phyloP scores from a whole-genome alignment of 768 basidiomycete species.

The Lactifluus pinguis region DNA sequence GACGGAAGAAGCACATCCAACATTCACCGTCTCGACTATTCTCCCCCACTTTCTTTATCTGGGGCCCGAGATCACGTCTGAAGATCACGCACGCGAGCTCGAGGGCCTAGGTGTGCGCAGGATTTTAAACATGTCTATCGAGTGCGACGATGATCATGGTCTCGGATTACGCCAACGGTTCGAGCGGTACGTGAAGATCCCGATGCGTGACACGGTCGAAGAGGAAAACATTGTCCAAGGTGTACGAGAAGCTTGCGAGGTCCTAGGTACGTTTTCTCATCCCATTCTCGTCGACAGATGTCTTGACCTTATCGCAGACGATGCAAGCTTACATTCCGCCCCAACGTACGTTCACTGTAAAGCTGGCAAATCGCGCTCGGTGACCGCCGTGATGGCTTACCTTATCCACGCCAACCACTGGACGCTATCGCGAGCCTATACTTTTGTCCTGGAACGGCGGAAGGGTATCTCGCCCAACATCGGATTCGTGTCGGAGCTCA shows the following conservation, averaged over 20 bases:
- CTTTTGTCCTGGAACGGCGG: conserved; percentile 85
- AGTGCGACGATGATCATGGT: conserved; percentile 82
- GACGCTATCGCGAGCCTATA: conserved; percentile 86
- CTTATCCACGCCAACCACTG: conserved; percentile 97
- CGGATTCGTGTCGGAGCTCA: conserved; percentile 93
- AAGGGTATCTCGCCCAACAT: conserved; percentile 96
- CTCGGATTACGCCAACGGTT: conserved; percentile 59
- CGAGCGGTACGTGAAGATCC: conserved; percentile 77
- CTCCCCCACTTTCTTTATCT: conserved; percentile 86
- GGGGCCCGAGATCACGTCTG: conserved; percentile 74
- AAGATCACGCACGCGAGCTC: conserved; percentile 69
- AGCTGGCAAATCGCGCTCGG: conserved; percentile 91
- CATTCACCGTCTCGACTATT: conserved; percentile 83
- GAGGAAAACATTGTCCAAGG: conserved; percentile 81
- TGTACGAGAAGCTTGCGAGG: conserved; percentile 76
- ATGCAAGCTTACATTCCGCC: conserved; percentile 80
- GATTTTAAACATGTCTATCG: conserved; percentile 85
- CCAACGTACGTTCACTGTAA: conserved; percentile 95
- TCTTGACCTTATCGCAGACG: conserved; percentile 43
- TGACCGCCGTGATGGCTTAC: conserved; percentile 95
- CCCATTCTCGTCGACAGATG: background rate
- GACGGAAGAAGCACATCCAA: conserved; percentile 50
- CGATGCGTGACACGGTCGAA: conserved; percentile 93
- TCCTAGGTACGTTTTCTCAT: conserved; percentile 56
- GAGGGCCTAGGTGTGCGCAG: conserved; percentile 69